Percentiles rank a stretch among this genome's conserved stretches.
Conservation (phyloP, 129 eudicot genomes). For the Helianthus annuus region HanXRQr2.0-SUNRISE NC_035448.2:1273065-1273564, state of each 20-base stretch:
- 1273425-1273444: slow-evolving; percentile 32
- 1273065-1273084: too few species aligned
- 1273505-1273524: too few species aligned
- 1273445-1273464: slow-evolving; percentile 59
- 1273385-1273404: background rate
- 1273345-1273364: slow-evolving; percentile 42
- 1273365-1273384: background rate
- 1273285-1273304: slow-evolving; percentile 33
- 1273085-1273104: too few species aligned
- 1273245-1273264: too few species aligned
- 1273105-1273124: slow-evolving; percentile 5
- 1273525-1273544: too few species aligned
- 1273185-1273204: background rate
- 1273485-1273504: slow-evolving; percentile 61
- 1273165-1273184: too few species aligned
- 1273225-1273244: background rate
- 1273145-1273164: too few species aligned
- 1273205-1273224: slow-evolving; percentile 9
- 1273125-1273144: slow-evolving; percentile 14
- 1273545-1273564: too few species aligned
- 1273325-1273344: slow-evolving; percentile 38
- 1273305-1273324: slow-evolving; percentile 55
- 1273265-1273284: slow-evolving; percentile 10
- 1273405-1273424: slow-evolving; percentile 9
- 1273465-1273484: slow-evolving; percentile 38